Evolutionary conservation across 2,329 filamentous ascomycete species (phyloP), one percentile per base, ranked within the genome.

Genomic region (Bipolaris cookei): DNA sequence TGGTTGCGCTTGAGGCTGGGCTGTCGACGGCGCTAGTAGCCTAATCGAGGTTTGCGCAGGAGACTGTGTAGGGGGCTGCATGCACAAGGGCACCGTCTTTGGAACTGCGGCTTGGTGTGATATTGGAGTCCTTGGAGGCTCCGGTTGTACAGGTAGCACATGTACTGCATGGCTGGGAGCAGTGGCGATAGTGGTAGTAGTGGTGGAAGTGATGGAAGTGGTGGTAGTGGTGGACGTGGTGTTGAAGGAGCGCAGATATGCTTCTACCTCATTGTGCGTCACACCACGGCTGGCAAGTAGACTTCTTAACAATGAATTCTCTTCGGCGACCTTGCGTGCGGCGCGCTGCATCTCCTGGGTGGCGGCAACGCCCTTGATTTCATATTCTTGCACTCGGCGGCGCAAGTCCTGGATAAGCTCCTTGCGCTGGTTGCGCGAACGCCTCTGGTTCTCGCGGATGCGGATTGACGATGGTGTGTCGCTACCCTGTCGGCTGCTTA

Each of bases 401-500:
- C 91, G 88, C 23, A 91, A 82, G 47, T 88, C 85, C 59, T 86
- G 79, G 47, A 91, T 77, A 68, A 91, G 90, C 69, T 90, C 88
- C 77, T 88, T 89, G 63, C 86, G 83, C 28, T 88, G 83, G 28
- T 87, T 87, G 37, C 90, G 86, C 11, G 87, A 90, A 59, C 89
- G 86, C 48, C 90, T 82, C 72, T 92, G 90, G 69, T 92, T 92
- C 65, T 92, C 88, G 59, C 89, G 84, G 62, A 91, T 87, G 59
- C 89, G 86, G 11, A 57, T 58, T 3, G 66, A 58, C 20, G 56
- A 56, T 25, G 62, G 54, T 6, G 57, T 58, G 34, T 83, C 81
- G 13, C 34, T 62, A n/a, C 56, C 52, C 62, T 64, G 34, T 13
- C 6, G 0, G 6, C 8, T 10, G 20, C 14, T 54, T 51, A 54